These are phyloP conservation scores for Cladosporium sp. DNA, from an alignment of 2,329 filamentous ascomycete genomes.

Conservation along the genomic window DNA sequence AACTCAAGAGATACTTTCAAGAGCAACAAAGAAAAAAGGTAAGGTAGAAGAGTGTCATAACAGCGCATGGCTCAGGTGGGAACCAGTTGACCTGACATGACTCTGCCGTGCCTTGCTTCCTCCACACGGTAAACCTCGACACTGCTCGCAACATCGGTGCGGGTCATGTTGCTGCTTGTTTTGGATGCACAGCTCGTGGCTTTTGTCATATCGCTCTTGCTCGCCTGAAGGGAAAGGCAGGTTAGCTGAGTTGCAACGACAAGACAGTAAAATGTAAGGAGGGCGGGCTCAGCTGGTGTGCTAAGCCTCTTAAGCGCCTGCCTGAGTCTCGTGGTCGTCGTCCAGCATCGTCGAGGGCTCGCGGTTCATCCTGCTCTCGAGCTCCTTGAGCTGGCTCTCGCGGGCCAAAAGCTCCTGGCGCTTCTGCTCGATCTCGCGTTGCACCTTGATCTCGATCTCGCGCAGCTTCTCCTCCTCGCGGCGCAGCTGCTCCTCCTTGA, in stretches of 20 bases:
- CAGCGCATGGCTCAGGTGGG: slow-evolving; percentile 4
- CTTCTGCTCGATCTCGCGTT: slow-evolving; percentile 99
- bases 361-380: slow-evolving; percentile 81
- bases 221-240: slow-evolving; percentile 16
- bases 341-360: slow-evolving; percentile 22
- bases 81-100: slow-evolving; percentile 16
- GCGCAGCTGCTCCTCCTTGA: slow-evolving; percentile 99
- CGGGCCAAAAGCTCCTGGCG: slow-evolving; percentile 95
- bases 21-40: slow-evolving; percentile 16
- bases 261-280: slow-evolving; percentile 14
- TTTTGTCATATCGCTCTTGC: slow-evolving; percentile 17
- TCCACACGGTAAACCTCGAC: slow-evolving; percentile 16
- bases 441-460: slow-evolving; percentile 99
- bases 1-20: slow-evolving; percentile 9
- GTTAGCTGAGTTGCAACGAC: slow-evolving; percentile 16
- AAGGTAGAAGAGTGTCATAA: slow-evolving; percentile 11
- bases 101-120: slow-evolving; percentile 15
- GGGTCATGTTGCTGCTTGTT: slow-evolving; percentile 12
- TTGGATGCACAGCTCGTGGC: slow-evolving; percentile 15
- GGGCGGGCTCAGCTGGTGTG: slow-evolving; percentile 14
- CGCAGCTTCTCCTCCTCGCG: slow-evolving; percentile 99
- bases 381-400: slow-evolving; percentile 97
- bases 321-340: slow-evolving; percentile 25
- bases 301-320: slow-evolving; percentile 24
- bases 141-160: slow-evolving; percentile 16